Percentiles rank a stretch among this genome's conserved stretches.
Conservation (phyloP, 208 protist genomes). For the Leishmania martiniquensis region DNA sequence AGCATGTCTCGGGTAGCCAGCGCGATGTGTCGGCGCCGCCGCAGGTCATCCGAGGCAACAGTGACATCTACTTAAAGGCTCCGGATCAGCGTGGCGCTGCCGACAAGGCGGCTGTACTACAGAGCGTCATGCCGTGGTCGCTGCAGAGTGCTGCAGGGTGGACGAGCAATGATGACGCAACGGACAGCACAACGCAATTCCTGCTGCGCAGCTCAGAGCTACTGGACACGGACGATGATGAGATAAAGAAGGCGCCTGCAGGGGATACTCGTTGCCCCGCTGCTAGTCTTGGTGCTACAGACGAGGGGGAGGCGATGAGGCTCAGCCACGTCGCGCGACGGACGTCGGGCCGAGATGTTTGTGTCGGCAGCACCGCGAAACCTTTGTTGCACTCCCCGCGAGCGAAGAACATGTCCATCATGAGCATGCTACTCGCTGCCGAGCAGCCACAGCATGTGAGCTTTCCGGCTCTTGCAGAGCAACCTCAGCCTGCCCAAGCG, state of each 20-base stretch:
- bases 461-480: background rate
- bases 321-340: background rate
- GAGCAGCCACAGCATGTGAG: background rate
- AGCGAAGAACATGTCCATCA: background rate
- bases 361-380: background rate
- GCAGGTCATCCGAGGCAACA: background rate
- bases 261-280: background rate
- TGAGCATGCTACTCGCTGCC: slow-evolving; percentile 6
- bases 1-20: background rate
- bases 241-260: background rate
- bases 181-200: slow-evolving; percentile 11
- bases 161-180: slow-evolving; percentile 2
- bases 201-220: slow-evolving; percentile 21
- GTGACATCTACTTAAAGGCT: background rate
- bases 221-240: slow-evolving; percentile 13
- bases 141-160: slow-evolving; percentile 2
- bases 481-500: background rate
- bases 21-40: background rate
- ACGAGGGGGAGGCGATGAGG: background rate
- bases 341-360: background rate
- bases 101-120: background rate
- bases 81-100: background rate
- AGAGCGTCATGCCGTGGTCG: slow-evolving; percentile 24
- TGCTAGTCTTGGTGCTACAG: no score
- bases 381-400: background rate